Evolutionary conservation across 371 early-diverging fungal genomes (phyloP).

Genomic region (Apophysomyces elegans): DNA sequence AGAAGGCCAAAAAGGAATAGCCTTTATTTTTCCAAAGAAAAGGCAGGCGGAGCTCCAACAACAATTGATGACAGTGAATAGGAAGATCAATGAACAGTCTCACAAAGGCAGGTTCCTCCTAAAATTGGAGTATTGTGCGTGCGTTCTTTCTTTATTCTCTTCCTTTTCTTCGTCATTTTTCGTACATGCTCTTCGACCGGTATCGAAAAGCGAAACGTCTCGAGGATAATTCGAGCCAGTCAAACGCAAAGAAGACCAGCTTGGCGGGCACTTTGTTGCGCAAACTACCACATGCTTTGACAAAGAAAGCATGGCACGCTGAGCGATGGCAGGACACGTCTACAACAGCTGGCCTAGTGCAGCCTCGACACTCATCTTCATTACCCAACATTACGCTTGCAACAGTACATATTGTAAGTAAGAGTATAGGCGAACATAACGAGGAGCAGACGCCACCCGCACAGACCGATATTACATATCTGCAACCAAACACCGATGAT

Average conservation of each 20-base stretch:
- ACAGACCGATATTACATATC: background rate
- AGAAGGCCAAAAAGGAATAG: background rate
- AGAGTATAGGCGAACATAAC: constrained; percentile 1
- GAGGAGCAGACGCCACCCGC: constrained; percentile 7
- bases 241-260: constrained; percentile 27
- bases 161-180: constrained; percentile 12
- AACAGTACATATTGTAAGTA: constrained; percentile 3
- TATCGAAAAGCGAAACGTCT: constrained; percentile 40
- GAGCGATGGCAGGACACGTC: constrained; percentile 13
- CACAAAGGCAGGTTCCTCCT: constrained; percentile 9
- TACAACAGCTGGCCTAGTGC: constrained; percentile 14
- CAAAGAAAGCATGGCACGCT: constrained; percentile 25
- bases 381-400: constrained; percentile 38
- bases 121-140: constrained; percentile 4
- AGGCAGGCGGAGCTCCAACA: constrained; percentile 4
- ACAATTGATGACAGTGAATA: constrained; percentile 7
- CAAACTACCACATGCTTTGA: constrained; percentile 33
- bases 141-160: constrained; percentile 14
- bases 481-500: constrained; percentile 9
- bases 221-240: constrained; percentile 17
- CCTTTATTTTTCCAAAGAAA: background rate
- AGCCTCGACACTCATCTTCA: constrained; percentile 45
- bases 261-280: constrained; percentile 42
- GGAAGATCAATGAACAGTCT: constrained; percentile 11
- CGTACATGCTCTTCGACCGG: constrained; percentile 42